A percentile compares a stretch with the other conserved stretches of the same genome.
Evolutionary conservation across 1,284 basidiomycete genomes (phyloP).

Genomic region (Stygiomarasmius scandens): DNA sequence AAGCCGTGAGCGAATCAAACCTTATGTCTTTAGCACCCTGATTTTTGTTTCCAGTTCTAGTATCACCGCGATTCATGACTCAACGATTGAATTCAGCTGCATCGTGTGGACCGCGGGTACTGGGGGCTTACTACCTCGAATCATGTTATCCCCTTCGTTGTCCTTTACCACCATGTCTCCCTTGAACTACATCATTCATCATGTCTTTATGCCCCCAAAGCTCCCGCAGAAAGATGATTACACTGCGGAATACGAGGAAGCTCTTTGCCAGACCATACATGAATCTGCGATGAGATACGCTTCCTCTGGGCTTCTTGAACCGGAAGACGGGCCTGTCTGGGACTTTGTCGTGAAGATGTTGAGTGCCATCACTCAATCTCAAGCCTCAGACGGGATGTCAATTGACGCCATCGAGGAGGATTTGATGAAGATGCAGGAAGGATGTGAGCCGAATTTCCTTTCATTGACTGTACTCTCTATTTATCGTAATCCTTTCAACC

Average conservation of each 20-base stretch:
- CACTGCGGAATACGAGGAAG: background rate
- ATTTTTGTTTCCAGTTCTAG: too few relatives aligned
- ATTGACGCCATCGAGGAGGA: slow-evolving; percentile 6
- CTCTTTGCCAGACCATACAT: background rate
- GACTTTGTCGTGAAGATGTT: slow-evolving; percentile 26
- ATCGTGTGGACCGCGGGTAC: too few relatives aligned
- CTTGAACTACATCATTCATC: slow-evolving; percentile 37
- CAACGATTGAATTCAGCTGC: too few relatives aligned
- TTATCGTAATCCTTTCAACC: slow-evolving; percentile 27
- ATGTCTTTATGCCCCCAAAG: slow-evolving; percentile 43
- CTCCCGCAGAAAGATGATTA: slow-evolving; percentile 41
- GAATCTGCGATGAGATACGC: background rate
- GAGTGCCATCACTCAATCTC: slow-evolving; percentile 15
- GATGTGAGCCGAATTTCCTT: slow-evolving; percentile 23
- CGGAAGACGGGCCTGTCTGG: slow-evolving; percentile 22
- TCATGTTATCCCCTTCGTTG: too few relatives aligned
- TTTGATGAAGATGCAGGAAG: slow-evolving; percentile 17
- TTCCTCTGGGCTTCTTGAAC: background rate
- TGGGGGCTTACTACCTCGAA: too few relatives aligned
- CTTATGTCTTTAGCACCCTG: too few relatives aligned
- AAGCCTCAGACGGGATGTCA: background rate
- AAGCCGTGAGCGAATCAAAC: too few relatives aligned
- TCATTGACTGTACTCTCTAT: background rate
- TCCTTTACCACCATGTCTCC: background rate
- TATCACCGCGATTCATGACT: too few relatives aligned